phyloP scores from a whole-genome alignment of 78 protist species.

The Bigelowiella natans region DNA sequence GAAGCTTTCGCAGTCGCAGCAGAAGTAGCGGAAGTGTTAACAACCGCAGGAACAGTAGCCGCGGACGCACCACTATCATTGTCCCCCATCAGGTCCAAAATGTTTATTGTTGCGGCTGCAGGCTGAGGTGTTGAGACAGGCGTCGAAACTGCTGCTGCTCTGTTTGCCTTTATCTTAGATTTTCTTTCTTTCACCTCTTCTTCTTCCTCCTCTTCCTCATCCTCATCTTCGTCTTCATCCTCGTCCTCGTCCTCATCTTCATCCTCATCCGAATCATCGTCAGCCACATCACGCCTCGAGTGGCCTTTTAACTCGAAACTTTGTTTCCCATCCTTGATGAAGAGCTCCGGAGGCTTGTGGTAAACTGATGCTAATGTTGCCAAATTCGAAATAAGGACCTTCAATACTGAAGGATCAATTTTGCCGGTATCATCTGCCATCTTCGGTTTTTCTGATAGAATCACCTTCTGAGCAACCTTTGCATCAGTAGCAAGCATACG shows the following conservation, averaged over 20 bases:
- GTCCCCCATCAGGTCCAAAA: not conserved
- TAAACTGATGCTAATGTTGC: conserved; percentile 84
- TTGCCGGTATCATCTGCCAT: conserved; percentile 69
- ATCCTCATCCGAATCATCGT: not conserved
- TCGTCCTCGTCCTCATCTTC: not conserved
- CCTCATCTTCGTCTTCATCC: not conserved
- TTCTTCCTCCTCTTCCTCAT: not conserved
- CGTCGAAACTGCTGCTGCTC: not conserved
- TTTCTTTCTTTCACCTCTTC: not conserved
- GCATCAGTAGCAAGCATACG: conserved; percentile 85
- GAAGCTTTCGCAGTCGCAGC: not conserved
- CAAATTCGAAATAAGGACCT: conserved; percentile 73
- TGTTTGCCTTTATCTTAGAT: not conserved
- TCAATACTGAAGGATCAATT: conserved; percentile 64
- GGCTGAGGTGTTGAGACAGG: not conserved
- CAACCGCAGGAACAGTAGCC: not conserved
- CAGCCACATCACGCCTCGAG: not conserved
- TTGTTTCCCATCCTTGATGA: not conserved
- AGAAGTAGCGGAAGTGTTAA: not conserved
- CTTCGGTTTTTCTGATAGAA: conserved; percentile 62
- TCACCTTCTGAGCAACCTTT: conserved; percentile 77
- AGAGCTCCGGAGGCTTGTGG: conserved; percentile 44
- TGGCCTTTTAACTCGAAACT: not conserved
- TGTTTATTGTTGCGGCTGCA: not conserved
- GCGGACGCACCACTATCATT: not conserved